Conservation (phyloP, 306 rosid genomes). For the Cucurbita argyrosperma region DNA sequence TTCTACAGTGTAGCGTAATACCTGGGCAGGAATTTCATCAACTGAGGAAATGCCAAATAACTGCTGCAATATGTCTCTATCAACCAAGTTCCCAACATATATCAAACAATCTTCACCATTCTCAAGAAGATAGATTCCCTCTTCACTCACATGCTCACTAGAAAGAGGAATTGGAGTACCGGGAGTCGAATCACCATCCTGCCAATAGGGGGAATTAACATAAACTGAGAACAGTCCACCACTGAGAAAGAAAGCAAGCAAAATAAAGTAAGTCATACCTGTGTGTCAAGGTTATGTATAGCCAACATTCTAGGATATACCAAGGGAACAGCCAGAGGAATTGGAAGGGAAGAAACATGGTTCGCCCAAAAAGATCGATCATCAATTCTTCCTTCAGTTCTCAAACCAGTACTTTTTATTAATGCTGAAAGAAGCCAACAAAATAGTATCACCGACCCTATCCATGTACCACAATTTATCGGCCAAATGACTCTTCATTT, state of each 20-base stretch:
- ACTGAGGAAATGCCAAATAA: constrained; percentile 58
- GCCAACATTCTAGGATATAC: constrained; percentile 95
- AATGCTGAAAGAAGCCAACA: constrained; percentile 48
- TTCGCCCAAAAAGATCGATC: constrained; percentile 86
- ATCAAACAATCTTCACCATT: constrained; percentile 84
- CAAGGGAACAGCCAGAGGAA: constrained; percentile 75
- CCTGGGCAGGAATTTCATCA: constrained; percentile 71
- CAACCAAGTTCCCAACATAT: constrained; percentile 60
- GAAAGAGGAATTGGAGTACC: constrained; percentile 82
- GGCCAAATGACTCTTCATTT: not conserved
- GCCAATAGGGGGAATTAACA: constrained; percentile 15
- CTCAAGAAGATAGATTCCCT: constrained; percentile 87
- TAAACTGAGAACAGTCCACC: constrained; percentile 10
- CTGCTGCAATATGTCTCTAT: constrained; percentile 37
- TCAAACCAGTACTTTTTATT: constrained; percentile 67
- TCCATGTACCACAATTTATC: constrained; percentile 1
- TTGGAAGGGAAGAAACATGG: constrained; percentile 65
- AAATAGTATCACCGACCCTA: constrained; percentile 9
- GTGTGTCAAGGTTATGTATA: constrained; percentile 58
- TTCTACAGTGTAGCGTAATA: not conserved
- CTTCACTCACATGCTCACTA: constrained; percentile 70
- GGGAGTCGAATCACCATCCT: constrained; percentile 54
- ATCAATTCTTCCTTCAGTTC: constrained; percentile 78
- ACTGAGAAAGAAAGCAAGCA: not conserved
- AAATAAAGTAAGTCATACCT: constrained; percentile 28